A percentile compares a stretch with the other conserved stretches of the same genome.
Evolutionary conservation across 2,329 filamentous ascomycete genomes (phyloP).

Genomic region (Metarhizium humberi): DNA sequence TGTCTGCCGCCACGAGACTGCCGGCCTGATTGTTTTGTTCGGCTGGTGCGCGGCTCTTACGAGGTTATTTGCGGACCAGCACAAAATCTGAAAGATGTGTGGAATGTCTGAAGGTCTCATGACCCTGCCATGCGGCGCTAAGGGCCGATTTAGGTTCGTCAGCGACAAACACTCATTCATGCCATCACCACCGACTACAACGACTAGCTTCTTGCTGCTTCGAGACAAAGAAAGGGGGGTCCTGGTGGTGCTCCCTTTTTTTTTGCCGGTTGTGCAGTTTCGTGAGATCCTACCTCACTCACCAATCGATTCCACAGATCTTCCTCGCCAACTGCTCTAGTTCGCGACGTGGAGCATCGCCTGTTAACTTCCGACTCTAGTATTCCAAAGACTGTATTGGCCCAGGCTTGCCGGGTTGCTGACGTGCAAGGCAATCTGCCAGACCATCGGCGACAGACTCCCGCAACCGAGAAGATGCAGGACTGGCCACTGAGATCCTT

Average conservation of each 20-base stretch:
- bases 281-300: neutral
- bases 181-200: neutral
- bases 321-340: slow-evolving; percentile 8
- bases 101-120: slow-evolving; percentile 20
- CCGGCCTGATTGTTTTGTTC: neutral
- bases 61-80: slow-evolving; percentile 5
- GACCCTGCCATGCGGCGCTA: slow-evolving; percentile 21
- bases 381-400: neutral
- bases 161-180: neutral
- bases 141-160: slow-evolving; percentile 11
- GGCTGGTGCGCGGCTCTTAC: slow-evolving; percentile 6
- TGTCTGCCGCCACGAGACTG: neutral
- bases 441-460: neutral
- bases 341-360: slow-evolving; percentile 10
- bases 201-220: neutral
- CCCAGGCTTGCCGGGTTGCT: neutral
- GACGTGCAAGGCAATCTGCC: neutral
- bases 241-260: neutral
- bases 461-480: neutral
- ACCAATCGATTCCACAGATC: neutral
- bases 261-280: slow-evolving; percentile 8
- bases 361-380: slow-evolving; percentile 3
- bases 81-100: slow-evolving; percentile 7
- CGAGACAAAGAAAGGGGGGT: slow-evolving; percentile 1
- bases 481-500: neutral